These are phyloP conservation scores for Schwanniomyces yamadae DNA, from an alignment of 805 yeast species.

Conservation along the genomic window DNA sequence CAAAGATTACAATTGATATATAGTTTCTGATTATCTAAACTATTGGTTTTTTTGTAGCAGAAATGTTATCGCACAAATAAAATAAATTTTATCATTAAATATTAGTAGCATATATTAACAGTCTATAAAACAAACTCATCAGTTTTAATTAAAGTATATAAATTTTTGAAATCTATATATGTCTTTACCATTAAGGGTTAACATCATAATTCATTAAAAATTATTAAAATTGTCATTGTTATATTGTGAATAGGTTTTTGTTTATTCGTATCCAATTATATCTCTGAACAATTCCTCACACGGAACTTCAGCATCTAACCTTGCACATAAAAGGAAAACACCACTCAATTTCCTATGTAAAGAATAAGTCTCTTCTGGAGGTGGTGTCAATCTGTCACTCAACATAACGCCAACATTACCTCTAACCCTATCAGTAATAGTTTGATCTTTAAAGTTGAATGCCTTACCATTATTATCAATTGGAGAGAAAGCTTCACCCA, in stretches of 20 bases:
- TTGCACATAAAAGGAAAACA: slow-evolving; percentile 84
- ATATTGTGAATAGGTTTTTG: no score
- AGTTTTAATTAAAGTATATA: no score
- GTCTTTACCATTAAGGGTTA: no score
- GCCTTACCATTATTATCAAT: slow-evolving; percentile 44
- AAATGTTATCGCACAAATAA: no score
- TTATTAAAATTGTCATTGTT: not conserved
- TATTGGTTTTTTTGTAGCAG: no score
- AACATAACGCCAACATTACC: slow-evolving; percentile 87
- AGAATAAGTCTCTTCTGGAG: slow-evolving; percentile 98
- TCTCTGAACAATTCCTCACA: slow-evolving; percentile 75
- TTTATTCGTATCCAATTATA: slow-evolving; percentile 55
- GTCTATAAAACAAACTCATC: no score
- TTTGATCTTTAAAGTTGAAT: slow-evolving; percentile 79
- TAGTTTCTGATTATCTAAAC: no score
- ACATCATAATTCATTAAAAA: slow-evolving; percentile 7
- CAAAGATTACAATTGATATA: no score
- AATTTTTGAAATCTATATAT: no score
- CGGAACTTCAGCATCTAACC: slow-evolving; percentile 78
- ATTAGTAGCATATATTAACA: no score
- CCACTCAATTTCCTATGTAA: slow-evolving; percentile 94
- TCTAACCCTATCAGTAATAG: slow-evolving; percentile 91
- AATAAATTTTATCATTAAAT: no score
- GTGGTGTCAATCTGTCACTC: slow-evolving; percentile 88
- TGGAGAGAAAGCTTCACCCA: slow-evolving; percentile 88